A percentile compares a stretch with the other conserved stretches of the same genome.
Conservation (phyloP, 2,329 filamentous ascomycete species). For the Ophiostoma perfectum region DNA sequence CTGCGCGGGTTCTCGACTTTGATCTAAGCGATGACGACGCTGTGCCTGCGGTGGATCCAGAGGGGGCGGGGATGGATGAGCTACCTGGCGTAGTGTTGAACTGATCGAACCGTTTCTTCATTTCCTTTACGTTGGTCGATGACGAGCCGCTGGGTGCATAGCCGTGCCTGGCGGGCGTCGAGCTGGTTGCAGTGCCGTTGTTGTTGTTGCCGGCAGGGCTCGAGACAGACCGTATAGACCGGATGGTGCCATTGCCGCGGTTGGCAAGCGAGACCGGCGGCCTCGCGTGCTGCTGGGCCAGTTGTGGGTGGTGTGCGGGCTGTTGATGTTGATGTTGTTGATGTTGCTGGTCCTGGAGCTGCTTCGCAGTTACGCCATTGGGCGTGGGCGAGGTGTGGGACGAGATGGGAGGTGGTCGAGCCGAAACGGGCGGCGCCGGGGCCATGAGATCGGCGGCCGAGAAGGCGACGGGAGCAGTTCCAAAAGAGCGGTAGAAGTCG, state of each 20-base stretch:
- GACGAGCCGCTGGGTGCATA: constrained; percentile 20
- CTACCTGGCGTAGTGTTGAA: constrained; percentile 35
- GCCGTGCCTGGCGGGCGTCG: constrained; percentile 11
- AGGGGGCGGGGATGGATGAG: constrained; percentile 12
- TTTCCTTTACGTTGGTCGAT: constrained; percentile 67
- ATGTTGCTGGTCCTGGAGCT: constrained; percentile 26
- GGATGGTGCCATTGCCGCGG: constrained; percentile 36
- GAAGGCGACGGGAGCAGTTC: constrained; percentile 12
- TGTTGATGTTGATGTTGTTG: background rate
- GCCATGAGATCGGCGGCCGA: constrained; percentile 36
- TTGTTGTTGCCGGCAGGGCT: constrained; percentile 46
- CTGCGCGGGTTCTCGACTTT: constrained; percentile 1
- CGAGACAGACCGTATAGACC: constrained; percentile 50
- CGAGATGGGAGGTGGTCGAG: constrained; percentile 3
- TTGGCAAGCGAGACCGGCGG: constrained; percentile 38
- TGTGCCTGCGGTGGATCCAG: constrained; percentile 21
- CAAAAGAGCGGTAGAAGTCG: constrained; percentile 27
- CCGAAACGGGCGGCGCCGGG: constrained; percentile 37
- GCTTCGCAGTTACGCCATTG: constrained; percentile 35
- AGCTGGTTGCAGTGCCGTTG: background rate
- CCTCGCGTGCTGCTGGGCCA: constrained; percentile 28
- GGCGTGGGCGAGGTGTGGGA: background rate
- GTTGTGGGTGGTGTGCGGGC: background rate
- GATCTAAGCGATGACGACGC: constrained; percentile 25
- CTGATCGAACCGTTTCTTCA: constrained; percentile 74